Evolutionary conservation across 768 basidiomycete genomes (phyloP).

Genomic region (Hericium alpestre): DNA sequence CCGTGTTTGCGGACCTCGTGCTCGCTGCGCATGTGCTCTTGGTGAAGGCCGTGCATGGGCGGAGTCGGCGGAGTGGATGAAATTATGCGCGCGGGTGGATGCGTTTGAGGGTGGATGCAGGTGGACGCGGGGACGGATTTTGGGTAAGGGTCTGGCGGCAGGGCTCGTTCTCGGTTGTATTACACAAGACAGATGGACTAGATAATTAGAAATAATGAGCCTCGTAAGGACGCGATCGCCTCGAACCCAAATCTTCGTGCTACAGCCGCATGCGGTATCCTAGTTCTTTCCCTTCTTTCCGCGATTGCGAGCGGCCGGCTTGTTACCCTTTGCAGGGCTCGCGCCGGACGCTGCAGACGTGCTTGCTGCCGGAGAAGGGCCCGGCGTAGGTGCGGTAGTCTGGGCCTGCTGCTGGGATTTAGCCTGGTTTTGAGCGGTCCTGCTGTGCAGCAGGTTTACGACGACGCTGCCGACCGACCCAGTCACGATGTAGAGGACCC

Average conservation of each 20-base stretch:
- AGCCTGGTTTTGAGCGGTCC: neutral
- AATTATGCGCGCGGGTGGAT: neutral
- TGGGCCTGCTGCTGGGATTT: neutral
- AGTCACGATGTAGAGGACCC: conserved; percentile 56
- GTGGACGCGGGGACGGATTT: neutral
- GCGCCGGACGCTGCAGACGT: neutral
- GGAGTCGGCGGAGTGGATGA: neutral
- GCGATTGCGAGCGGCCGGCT: neutral
- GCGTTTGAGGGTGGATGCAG: neutral
- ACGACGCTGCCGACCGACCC: conserved; percentile 59
- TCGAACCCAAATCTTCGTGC: no score
- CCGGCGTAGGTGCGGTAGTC: neutral
- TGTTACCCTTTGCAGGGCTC: neutral
- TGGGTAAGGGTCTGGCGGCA: no score
- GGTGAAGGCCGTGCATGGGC: conserved; percentile 1
- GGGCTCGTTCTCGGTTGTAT: no score
- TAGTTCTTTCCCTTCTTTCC: neutral
- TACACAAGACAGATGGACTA: no score
- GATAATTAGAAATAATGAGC: no score
- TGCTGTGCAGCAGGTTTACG: conserved; percentile 51
- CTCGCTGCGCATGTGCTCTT: neutral
- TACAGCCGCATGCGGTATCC: no score
- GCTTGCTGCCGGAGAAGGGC: neutral
- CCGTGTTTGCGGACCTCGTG: neutral
- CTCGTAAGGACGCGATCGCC: no score